These are phyloP conservation scores for Kodamaea lidongshanica DNA, from an alignment of 805 yeast species.

Conservation along the genomic window DNA sequence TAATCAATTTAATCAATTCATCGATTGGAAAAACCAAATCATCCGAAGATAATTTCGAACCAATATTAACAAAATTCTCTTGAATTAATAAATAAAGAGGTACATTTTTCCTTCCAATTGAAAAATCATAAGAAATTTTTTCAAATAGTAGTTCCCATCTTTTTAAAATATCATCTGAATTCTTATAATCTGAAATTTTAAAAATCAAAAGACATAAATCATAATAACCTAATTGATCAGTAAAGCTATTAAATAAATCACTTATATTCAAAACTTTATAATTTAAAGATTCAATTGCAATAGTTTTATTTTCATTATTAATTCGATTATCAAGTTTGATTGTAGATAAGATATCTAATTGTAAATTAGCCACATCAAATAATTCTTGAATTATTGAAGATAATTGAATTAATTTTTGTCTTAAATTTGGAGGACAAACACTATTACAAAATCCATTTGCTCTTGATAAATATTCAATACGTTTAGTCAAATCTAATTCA, in stretches of 20 bases:
- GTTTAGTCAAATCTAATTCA: constrained; percentile 56
- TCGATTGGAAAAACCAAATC: constrained; percentile 79
- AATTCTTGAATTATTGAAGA: constrained; percentile 68
- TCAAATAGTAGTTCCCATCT: constrained; percentile 75
- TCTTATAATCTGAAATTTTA: constrained; percentile 79
- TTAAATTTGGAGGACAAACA: constrained; percentile 65
- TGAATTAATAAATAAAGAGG: constrained; percentile 35
- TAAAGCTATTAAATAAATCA: constrained; percentile 77
- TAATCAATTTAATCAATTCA: constrained; percentile 59
- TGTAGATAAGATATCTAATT: constrained; percentile 53
- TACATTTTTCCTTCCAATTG: constrained; percentile 19
- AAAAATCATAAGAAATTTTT: constrained; percentile 34
- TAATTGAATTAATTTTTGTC: constrained; percentile 71
- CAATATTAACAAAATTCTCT: constrained; percentile 44
- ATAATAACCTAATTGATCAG: constrained; percentile 82
- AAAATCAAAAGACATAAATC: constrained; percentile 74
- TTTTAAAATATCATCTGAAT: constrained; percentile 71
- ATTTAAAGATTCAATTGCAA: constrained; percentile 51
- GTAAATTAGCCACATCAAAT: constrained; percentile 81
- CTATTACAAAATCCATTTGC: constrained; percentile 92
- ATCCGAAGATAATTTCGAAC: constrained; percentile 57
- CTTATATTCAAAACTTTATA: constrained; percentile 63
- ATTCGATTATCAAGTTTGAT: constrained; percentile 50
- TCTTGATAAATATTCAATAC: constrained; percentile 84
- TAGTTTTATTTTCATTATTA: constrained; percentile 41